Evolutionary conservation across 2,329 filamentous ascomycete genomes (phyloP).

Genomic region (Botryotinia calthae): DNA sequence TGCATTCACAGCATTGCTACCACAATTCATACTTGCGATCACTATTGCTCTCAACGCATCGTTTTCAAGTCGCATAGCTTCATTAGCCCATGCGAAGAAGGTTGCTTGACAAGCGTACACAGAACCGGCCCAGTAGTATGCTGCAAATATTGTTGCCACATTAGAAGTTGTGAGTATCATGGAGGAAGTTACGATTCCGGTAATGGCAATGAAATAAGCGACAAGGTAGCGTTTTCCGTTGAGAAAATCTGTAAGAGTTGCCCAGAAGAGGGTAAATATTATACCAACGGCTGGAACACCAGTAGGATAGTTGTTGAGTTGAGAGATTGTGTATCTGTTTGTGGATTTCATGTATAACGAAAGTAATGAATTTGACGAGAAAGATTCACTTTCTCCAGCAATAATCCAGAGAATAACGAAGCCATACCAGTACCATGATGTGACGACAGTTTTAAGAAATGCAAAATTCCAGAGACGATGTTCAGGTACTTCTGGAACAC

Average conservation of each 20-base stretch:
- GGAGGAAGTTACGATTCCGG: constrained; percentile 58
- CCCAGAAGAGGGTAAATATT: constrained; percentile 62
- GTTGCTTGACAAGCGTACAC: constrained; percentile 72
- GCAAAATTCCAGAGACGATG: constrained; percentile 44
- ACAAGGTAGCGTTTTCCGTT: constrained; percentile 63
- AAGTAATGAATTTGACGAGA: constrained; percentile 61
- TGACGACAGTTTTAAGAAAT: constrained; percentile 56
- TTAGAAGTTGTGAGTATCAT: constrained; percentile 53
- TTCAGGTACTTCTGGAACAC: constrained; percentile 45
- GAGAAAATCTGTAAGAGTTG: constrained; percentile 63
- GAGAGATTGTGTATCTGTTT: constrained; percentile 46
- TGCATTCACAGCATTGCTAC: constrained; percentile 65
- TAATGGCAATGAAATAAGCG: constrained; percentile 64
- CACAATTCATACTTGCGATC: constrained; percentile 69
- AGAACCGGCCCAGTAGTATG: constrained; percentile 68
- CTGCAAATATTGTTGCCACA: constrained; percentile 55
- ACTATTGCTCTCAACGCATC: constrained; percentile 63
- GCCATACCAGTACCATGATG: constrained; percentile 63
- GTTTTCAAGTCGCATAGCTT: constrained; percentile 59
- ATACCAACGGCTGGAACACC: constrained; percentile 52
- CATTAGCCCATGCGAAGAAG: constrained; percentile 75
- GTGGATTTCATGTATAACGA: constrained; percentile 50
- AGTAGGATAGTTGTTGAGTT: constrained; percentile 54
- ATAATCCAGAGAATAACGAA: constrained; percentile 68
- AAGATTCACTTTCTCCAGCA: constrained; percentile 69